These are phyloP conservation scores for Suillus tomentosus DNA, from an alignment of 768 basidiomycete genomes.

Conservation along the genomic window DNA sequence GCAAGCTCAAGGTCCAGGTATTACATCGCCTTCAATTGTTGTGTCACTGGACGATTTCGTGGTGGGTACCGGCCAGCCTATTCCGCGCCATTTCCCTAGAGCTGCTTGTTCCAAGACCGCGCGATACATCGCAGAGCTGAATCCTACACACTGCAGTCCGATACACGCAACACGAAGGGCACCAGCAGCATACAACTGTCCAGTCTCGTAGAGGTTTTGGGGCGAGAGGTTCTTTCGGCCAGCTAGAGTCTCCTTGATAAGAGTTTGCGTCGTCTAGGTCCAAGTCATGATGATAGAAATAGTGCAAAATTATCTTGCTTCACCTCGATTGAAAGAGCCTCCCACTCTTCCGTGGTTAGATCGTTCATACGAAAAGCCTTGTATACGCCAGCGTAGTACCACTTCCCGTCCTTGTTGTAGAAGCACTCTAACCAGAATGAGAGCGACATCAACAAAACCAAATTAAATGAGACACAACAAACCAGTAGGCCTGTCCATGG, in stretches of 20 bases:
- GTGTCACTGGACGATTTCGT: neutral
- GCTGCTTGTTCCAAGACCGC: constrained; percentile 66
- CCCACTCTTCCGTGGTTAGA: constrained; percentile 69
- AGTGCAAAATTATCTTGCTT: constrained; percentile 17
- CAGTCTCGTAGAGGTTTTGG: constrained; percentile 74
- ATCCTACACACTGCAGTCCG: constrained; percentile 75
- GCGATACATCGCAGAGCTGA: constrained; percentile 66
- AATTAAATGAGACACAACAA: constrained; percentile 11
- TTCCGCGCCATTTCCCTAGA: constrained; percentile 24
- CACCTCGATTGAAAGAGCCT: constrained; percentile 65
- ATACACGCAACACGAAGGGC: constrained; percentile 75
- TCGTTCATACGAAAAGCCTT: constrained; percentile 65
- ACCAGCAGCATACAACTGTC: constrained; percentile 71
- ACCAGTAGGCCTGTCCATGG: constrained; percentile 68
- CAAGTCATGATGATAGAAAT: constrained; percentile 8
- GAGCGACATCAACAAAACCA: neutral
- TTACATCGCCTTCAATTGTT: neutral
- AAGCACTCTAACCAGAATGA: constrained; percentile 61
- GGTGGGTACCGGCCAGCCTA: neutral
- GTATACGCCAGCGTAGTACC: constrained; percentile 86
- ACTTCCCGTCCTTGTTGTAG: constrained; percentile 76
- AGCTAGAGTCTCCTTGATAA: constrained; percentile 72
- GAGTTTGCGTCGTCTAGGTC: constrained; percentile 58
- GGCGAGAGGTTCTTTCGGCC: constrained; percentile 77
- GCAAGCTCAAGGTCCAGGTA: neutral